phyloP scores from a whole-genome alignment of 1,284 basidiomycete genomes.

The Sporisorium iseilematis-ciliati region DNA sequence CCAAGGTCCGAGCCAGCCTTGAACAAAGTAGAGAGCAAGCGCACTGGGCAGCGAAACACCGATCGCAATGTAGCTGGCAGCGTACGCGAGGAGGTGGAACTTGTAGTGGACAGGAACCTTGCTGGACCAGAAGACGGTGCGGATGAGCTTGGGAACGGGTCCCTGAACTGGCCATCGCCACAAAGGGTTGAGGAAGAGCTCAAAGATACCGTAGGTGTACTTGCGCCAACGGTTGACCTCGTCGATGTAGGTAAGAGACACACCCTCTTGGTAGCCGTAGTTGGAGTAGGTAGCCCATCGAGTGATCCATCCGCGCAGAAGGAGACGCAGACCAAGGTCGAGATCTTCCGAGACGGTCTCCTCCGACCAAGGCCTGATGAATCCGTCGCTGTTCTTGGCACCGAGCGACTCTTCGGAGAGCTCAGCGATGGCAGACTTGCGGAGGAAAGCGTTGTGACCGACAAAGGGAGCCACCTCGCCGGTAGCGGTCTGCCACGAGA shows the following conservation, averaged over 20 bases:
- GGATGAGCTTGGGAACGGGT: constrained; percentile 82
- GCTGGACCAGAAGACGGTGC: constrained; percentile 76
- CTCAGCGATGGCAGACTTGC: constrained; percentile 80
- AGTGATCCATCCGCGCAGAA: constrained; percentile 75
- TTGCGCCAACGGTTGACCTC: constrained; percentile 88
- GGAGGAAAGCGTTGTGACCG: constrained; percentile 76
- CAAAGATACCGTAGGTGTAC: constrained; percentile 79
- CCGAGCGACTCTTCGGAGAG: constrained; percentile 77
- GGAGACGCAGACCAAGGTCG: constrained; percentile 76
- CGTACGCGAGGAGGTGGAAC: constrained; percentile 77
- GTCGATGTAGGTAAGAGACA: constrained; percentile 80
- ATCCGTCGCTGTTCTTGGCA: constrained; percentile 75
- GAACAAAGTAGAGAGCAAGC: constrained; percentile 79
- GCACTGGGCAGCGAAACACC: constrained; percentile 78
- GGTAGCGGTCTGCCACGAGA: constrained; percentile 71
- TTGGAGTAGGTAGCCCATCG: constrained; percentile 87
- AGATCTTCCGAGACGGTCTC: constrained; percentile 86
- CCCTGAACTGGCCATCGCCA: constrained; percentile 79
- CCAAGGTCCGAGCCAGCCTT: constrained; percentile 77
- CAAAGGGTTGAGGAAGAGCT: constrained; percentile 42
- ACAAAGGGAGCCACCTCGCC: constrained; percentile 77
- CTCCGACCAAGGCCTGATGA: constrained; percentile 79
- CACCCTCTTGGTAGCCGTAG: constrained; percentile 86
- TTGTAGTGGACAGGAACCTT: constrained; percentile 78
- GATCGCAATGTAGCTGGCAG: constrained; percentile 83